Conservation (phyloP, 176 grass and related monocot genomes). For the Triticum monococcum region DNA sequence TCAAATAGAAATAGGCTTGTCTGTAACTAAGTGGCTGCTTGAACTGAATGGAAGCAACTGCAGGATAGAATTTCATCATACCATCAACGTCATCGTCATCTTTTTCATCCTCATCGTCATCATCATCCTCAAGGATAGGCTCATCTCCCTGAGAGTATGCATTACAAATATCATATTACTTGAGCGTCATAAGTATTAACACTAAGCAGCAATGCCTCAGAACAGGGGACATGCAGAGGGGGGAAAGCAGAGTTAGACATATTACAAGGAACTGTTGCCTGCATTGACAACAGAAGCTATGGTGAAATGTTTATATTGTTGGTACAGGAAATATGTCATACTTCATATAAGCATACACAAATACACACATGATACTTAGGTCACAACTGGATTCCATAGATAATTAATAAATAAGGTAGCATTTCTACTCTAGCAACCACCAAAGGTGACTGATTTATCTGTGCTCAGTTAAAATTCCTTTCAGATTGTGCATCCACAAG, state of each 20-base stretch:
- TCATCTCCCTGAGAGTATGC: constrained; percentile 34
- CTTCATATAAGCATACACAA: background rate
- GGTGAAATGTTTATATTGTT: background rate
- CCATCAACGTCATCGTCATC: constrained; percentile 35
- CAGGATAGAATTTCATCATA: background rate
- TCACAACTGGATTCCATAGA: no score
- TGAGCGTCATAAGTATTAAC: background rate
- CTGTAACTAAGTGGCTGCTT: background rate
- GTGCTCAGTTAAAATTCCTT: background rate
- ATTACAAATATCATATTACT: background rate
- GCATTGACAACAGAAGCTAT: background rate
- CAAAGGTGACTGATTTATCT: no score
- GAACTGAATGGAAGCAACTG: background rate
- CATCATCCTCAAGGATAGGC: constrained; percentile 40
- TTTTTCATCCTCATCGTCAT: constrained; percentile 41
- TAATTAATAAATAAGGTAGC: no score
- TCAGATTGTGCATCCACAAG: background rate
- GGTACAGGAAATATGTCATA: background rate
- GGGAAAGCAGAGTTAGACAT: background rate
- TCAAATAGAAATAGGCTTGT: background rate
- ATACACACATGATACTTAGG: no score
- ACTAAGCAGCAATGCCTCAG: background rate
- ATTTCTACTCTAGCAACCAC: no score
- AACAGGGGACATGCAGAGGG: background rate
- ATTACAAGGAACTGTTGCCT: background rate